A percentile compares a stretch with the other conserved stretches of the same genome.
phyloP scores from a whole-genome alignment of 441 rosid species.

The Arabidopsis hybrid region DNA sequence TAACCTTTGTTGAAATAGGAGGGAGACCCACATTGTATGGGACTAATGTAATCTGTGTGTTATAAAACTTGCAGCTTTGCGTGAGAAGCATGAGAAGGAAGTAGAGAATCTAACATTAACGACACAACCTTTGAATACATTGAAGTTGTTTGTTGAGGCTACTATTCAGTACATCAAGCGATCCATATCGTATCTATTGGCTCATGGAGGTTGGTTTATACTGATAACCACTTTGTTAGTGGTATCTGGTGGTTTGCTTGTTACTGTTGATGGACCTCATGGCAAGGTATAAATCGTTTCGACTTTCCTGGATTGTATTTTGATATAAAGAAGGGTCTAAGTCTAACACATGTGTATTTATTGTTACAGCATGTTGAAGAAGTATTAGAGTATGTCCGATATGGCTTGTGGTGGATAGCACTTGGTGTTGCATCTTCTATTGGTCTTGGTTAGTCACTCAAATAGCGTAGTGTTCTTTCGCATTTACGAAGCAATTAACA shows the following conservation, averaged over 20 bases:
- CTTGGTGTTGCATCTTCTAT: slow-evolving; percentile 99
- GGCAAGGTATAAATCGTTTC: slow-evolving; percentile 68
- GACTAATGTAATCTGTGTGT: slow-evolving; percentile 47
- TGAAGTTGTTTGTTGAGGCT: slow-evolving; percentile 70
- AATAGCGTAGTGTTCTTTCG: background rate
- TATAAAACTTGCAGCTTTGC: slow-evolving; percentile 63
- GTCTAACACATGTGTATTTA: slow-evolving; percentile 12
- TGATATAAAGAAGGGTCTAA: too few relatives aligned
- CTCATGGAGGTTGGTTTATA: slow-evolving; percentile 81
- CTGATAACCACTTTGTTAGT: slow-evolving; percentile 58
- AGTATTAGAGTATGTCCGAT: slow-evolving; percentile 63
- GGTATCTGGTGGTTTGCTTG: slow-evolving; percentile 62
- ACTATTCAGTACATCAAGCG: slow-evolving; percentile 60
- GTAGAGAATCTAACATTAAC: slow-evolving; percentile 73
- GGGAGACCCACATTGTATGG: slow-evolving; percentile 29
- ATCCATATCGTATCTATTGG: slow-evolving; percentile 58
- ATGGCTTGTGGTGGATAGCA: slow-evolving; percentile 93
- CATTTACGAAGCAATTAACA: background rate
- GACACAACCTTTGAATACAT: slow-evolving; percentile 73
- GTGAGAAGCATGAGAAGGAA: slow-evolving; percentile 68
- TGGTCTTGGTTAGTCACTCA: slow-evolving; percentile 83
- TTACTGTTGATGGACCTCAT: slow-evolving; percentile 84
- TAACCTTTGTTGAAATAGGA: background rate
- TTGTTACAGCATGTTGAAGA: slow-evolving; percentile 70
- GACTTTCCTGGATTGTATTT: background rate